Conservation (phyloP, 805 yeast species). For the Grigorovia yakushimaensis region DNA sequence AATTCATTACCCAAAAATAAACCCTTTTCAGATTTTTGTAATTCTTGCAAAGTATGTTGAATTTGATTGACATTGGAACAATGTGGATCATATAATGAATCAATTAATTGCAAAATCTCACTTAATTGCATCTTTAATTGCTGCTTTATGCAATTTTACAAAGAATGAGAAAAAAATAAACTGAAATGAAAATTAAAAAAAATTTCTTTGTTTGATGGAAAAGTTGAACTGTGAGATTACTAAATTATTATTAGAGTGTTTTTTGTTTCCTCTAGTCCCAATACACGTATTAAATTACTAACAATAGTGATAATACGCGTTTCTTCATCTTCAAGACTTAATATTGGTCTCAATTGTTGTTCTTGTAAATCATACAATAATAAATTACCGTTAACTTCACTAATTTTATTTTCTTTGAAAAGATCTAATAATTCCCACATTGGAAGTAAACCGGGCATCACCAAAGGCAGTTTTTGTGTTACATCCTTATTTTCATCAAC, state of each 20-base stretch:
- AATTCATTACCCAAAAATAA: slow-evolving; percentile 22
- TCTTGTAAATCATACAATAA: slow-evolving; percentile 17
- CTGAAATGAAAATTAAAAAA: background rate
- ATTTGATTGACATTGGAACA: slow-evolving; percentile 22
- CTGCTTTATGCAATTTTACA: background rate
- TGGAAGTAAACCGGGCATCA: slow-evolving; percentile 44
- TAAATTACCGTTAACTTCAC: slow-evolving; percentile 16
- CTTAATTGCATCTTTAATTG: background rate
- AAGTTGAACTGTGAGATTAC: background rate
- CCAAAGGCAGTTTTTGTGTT: slow-evolving; percentile 29
- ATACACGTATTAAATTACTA: slow-evolving; percentile 35
- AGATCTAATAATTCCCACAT: slow-evolving; percentile 35
- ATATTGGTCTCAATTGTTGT: slow-evolving; percentile 20
- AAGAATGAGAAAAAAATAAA: background rate
- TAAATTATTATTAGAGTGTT: slow-evolving; percentile 18
- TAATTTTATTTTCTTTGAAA: slow-evolving; percentile 25
- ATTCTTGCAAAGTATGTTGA: slow-evolving; percentile 23
- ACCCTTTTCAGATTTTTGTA: slow-evolving; percentile 26
- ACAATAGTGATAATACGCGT: slow-evolving; percentile 21
- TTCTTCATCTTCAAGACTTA: slow-evolving; percentile 16
- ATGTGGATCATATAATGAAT: slow-evolving; percentile 20
- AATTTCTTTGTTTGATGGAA: too few species aligned
- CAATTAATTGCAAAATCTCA: slow-evolving; percentile 10
- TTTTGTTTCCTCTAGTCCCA: slow-evolving; percentile 33
- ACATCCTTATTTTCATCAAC: slow-evolving; percentile 5